Conservation (phyloP, 768 basidiomycete species). For the Mycena kentingensis region DNA sequence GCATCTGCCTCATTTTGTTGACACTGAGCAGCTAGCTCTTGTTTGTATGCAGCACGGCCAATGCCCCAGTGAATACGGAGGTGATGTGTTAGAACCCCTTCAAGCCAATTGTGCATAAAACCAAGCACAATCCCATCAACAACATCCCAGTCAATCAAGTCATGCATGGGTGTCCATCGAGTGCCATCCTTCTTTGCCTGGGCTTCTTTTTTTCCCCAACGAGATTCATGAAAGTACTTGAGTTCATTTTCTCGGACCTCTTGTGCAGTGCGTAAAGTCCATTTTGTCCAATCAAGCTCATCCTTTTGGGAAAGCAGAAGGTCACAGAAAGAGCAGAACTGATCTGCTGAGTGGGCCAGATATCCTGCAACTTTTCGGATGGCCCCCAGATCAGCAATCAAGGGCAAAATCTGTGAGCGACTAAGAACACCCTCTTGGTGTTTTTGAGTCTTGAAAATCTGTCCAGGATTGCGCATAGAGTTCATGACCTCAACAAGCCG, state of each 20-base stretch:
- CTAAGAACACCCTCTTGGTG: slow-evolving; percentile 13
- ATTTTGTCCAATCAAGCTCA: neutral
- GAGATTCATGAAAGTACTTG: neutral
- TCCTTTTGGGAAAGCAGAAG: neutral
- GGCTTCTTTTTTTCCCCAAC: slow-evolving; percentile 1
- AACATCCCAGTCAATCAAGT: slow-evolving; percentile 20
- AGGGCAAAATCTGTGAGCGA: slow-evolving; percentile 10
- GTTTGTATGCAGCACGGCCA: too few species aligned
- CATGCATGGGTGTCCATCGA: slow-evolving; percentile 24
- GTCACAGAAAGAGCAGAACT: slow-evolving; percentile 13
- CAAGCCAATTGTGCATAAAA: slow-evolving; percentile 26
- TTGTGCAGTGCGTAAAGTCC: slow-evolving; percentile 5
- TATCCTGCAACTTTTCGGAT: slow-evolving; percentile 22
- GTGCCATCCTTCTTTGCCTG: slow-evolving; percentile 13
- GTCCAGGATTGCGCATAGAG: slow-evolving; percentile 1
- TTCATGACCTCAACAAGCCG: slow-evolving; percentile 12
- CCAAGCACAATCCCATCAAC: slow-evolving; percentile 20
- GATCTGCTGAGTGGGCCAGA: slow-evolving; percentile 10
- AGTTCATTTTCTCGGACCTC: slow-evolving; percentile 1
- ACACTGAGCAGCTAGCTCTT: too few species aligned
- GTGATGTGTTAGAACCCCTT: slow-evolving; percentile 23
- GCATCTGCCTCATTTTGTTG: too few species aligned
- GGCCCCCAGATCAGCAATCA: slow-evolving; percentile 19
- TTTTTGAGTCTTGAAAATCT: neutral
- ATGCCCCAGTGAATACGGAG: slow-evolving; percentile 23